phyloP scores from a whole-genome alignment of 192 early-diverging fungal genomes.

The Kappamyces sp. region DNA sequence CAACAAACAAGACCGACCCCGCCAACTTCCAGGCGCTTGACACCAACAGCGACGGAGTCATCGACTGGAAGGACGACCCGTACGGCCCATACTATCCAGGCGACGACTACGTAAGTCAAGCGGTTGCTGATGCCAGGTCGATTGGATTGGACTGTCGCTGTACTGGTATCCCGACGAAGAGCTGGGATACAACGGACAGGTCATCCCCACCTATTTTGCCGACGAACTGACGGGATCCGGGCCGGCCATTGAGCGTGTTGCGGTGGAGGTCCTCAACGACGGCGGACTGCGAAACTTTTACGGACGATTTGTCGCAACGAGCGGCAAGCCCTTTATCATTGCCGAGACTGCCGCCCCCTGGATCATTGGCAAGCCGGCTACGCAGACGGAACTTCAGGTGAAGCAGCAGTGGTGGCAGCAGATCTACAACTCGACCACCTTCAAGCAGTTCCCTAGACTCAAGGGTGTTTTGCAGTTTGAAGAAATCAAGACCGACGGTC shows the following conservation, averaged over 20 bases:
- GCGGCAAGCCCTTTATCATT: conserved; percentile 35
- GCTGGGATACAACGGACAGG: neutral
- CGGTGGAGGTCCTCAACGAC: neutral
- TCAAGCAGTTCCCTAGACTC: neutral
- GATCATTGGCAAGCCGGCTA: conserved; percentile 8
- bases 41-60: conserved; percentile 29
- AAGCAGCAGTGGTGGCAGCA: conserved; percentile 37
- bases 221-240: conserved; percentile 17
- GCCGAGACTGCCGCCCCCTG: conserved; percentile 35
- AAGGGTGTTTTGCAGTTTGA: conserved; percentile 1
- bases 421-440: neutral
- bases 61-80: conserved; percentile 29
- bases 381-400: conserved; percentile 18
- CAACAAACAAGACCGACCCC: neutral
- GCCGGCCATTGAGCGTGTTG: neutral
- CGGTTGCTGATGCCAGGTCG: conserved; percentile 30
- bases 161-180: conserved; percentile 27
- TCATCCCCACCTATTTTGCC: neutral
- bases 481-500: conserved; percentile 3
- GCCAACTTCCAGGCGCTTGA: conserved; percentile 26
- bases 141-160: conserved; percentile 35
- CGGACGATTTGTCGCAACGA: conserved; percentile 22
- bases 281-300: conserved; percentile 29
- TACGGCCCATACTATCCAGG: conserved; percentile 29
- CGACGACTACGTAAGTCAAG: neutral